Conservation (phyloP, 2,329 filamentous ascomycete genomes). For the Cladophialophora carrionii region DNA sequence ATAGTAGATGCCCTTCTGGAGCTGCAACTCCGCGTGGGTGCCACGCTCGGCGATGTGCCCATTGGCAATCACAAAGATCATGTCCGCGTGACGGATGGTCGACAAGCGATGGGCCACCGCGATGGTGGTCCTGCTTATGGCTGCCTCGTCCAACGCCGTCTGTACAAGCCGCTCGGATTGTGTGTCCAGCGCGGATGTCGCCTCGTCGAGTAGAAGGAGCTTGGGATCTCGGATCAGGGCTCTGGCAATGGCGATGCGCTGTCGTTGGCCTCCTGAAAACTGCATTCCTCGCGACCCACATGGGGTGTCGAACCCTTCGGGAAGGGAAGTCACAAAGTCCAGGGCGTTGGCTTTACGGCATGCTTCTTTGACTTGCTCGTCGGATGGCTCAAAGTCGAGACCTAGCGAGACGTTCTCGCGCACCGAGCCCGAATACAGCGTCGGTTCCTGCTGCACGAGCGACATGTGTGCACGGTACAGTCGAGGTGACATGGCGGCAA, state of each 20-base stretch:
- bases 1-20: conserved; percentile 47
- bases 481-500: conserved; percentile 62
- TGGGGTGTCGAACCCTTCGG: conserved; percentile 45
- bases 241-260: conserved; percentile 50
- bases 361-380: conserved; percentile 43
- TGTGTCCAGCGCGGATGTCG: conserved; percentile 48
- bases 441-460: conserved; percentile 74
- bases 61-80: conserved; percentile 48
- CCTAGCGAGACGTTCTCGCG: conserved; percentile 72
- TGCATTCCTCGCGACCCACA: conserved; percentile 44
- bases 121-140: conserved; percentile 42
- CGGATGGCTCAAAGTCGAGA: conserved; percentile 35
- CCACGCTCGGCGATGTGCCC: conserved; percentile 48
- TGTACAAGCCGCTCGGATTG: conserved; percentile 45
- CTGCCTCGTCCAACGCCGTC: conserved; percentile 41
- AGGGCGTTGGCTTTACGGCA: conserved; percentile 46
- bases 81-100: conserved; percentile 45
- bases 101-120: conserved; percentile 47
- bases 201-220: conserved; percentile 49
- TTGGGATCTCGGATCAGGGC: conserved; percentile 47
- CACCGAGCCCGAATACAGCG: conserved; percentile 70
- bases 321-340: conserved; percentile 46
- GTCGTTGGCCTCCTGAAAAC: conserved; percentile 49
- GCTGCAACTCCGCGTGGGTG: conserved; percentile 48
- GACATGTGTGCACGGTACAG: conserved; percentile 68